Percentiles rank a stretch among this genome's conserved stretches.
These are phyloP conservation scores for Orychophragmus violaceus DNA, from an alignment of 345 rosid genomes.

Conservation along the genomic window DNA sequence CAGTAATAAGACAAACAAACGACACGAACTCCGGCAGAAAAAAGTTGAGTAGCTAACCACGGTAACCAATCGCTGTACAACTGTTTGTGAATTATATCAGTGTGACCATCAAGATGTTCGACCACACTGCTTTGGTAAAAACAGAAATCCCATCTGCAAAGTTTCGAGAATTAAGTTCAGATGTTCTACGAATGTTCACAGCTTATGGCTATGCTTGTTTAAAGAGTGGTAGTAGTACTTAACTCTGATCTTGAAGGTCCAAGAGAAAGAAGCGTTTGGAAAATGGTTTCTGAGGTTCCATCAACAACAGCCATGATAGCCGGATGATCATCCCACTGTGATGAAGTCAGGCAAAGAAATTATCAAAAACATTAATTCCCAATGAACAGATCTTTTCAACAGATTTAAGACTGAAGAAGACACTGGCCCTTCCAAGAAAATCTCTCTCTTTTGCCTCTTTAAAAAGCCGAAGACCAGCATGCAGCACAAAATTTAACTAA, in stretches of 20 bases:
- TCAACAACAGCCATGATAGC: conserved; percentile 93
- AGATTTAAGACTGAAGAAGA: conserved; percentile 10
- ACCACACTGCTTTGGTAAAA: conserved; percentile 81
- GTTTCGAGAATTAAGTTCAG: neutral
- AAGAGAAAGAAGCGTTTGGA: conserved; percentile 89
- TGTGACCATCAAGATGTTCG: conserved; percentile 91
- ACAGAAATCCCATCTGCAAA: conserved; percentile 93
- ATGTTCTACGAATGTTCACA: neutral
- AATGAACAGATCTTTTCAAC: neutral
- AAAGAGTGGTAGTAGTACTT: conserved; percentile 22
- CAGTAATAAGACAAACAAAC: conserved; percentile 18
- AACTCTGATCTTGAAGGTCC: conserved; percentile 95
- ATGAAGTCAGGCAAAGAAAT: conserved; percentile 1
- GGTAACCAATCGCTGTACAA: conserved; percentile 79
- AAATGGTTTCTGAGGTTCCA: conserved; percentile 87
- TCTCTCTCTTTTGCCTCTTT: conserved; percentile 88
- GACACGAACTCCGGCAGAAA: neutral
- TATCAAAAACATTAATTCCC: neutral
- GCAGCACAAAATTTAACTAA: conserved; percentile 6
- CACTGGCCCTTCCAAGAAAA: conserved; percentile 56
- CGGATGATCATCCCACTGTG: conserved; percentile 93
- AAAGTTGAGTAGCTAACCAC: conserved; percentile 46
- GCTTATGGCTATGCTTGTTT: neutral
- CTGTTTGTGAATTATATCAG: conserved; percentile 83
- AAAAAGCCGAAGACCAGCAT: conserved; percentile 79